These are phyloP conservation scores for Cicer judaicum DNA, from an alignment of 306 rosid species.

Conservation along the genomic window DNA sequence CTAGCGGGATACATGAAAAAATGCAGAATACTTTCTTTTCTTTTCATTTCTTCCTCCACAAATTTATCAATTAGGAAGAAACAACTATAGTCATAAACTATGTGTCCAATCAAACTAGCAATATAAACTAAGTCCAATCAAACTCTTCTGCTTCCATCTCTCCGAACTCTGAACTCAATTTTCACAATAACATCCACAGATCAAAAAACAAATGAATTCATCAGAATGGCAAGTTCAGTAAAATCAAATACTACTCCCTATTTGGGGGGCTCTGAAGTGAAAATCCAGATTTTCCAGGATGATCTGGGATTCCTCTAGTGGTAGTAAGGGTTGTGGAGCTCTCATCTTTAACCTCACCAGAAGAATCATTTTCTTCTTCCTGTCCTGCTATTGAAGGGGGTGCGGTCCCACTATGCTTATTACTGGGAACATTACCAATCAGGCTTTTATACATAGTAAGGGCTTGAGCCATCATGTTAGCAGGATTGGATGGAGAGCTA, in stretches of 20 bases:
- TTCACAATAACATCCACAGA: constrained; percentile 34
- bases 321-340: constrained; percentile 33
- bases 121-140: constrained; percentile 6
- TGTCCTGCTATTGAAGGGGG: constrained; percentile 46
- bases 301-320: constrained; percentile 27
- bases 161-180: constrained; percentile 2
- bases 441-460: constrained; percentile 85
- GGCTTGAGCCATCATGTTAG: constrained; percentile 95
- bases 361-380: constrained; percentile 42
- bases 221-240: constrained; percentile 14
- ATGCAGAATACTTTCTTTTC: constrained; percentile 2
- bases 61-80: constrained; percentile 34
- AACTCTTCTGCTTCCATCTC: constrained; percentile 30
- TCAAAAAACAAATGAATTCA: constrained; percentile 35
- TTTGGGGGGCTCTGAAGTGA: constrained; percentile 70
- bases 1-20: not conserved
- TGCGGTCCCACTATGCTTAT: constrained; percentile 40
- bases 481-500: constrained; percentile 82
- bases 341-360: constrained; percentile 44
- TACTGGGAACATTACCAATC: constrained; percentile 58
- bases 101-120: not conserved
- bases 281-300: constrained; percentile 51
- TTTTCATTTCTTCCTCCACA: constrained; percentile 21
- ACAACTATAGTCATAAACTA: constrained; percentile 11
- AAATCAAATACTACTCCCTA: constrained; percentile 46